Percentiles rank a stretch among this genome's conserved stretches.
These are phyloP conservation scores for Gaeumannomyces tritici DNA, from an alignment of 2,329 filamentous ascomycete genomes.

Conservation along the genomic window DNA sequence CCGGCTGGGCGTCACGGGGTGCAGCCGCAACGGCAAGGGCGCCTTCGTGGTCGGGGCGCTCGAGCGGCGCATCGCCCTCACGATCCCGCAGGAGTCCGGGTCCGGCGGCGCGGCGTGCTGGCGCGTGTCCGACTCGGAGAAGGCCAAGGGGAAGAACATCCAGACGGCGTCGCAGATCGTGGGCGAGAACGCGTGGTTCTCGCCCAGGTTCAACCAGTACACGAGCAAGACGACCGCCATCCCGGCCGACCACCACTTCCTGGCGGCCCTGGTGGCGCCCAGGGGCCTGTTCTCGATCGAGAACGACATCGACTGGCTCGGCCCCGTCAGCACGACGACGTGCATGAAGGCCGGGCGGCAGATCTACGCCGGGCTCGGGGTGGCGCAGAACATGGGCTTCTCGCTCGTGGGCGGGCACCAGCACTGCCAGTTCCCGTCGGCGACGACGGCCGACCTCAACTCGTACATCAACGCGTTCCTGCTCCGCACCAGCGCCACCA, in stretches of 20 bases:
- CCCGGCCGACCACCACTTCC: conserved; percentile 44
- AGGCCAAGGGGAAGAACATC: conserved; percentile 40
- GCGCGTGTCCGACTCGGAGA: conserved; percentile 38
- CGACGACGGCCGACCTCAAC: conserved; percentile 24
- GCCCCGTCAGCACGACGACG: conserved; percentile 39
- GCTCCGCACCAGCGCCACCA: conserved; percentile 17
- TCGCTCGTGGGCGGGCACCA: conserved; percentile 38
- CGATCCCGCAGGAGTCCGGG: conserved; percentile 49
- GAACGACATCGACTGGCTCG: conserved; percentile 46
- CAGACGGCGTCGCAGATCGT: conserved; percentile 48
- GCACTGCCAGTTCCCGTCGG: conserved; percentile 42
- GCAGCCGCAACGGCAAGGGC: conserved; percentile 52
- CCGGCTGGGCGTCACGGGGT: conserved; percentile 45
- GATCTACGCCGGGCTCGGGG: conserved; percentile 40
- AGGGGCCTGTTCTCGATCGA: conserved; percentile 42
- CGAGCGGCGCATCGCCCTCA: conserved; percentile 44
- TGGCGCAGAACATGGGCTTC: conserved; percentile 41
- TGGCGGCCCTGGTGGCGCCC: conserved; percentile 43
- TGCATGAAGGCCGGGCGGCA: conserved; percentile 41
- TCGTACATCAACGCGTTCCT: conserved; percentile 44
- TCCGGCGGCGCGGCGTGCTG: conserved; percentile 49
- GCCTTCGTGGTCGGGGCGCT: conserved; percentile 48
- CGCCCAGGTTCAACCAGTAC: conserved; percentile 37
- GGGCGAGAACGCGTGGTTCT: conserved; percentile 52
- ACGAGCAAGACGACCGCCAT: conserved; percentile 31